Percentiles rank a stretch among this genome's conserved stretches.
phyloP scores from a whole-genome alignment of 331 rosid genomes.

The Arachis monticola region DNA sequence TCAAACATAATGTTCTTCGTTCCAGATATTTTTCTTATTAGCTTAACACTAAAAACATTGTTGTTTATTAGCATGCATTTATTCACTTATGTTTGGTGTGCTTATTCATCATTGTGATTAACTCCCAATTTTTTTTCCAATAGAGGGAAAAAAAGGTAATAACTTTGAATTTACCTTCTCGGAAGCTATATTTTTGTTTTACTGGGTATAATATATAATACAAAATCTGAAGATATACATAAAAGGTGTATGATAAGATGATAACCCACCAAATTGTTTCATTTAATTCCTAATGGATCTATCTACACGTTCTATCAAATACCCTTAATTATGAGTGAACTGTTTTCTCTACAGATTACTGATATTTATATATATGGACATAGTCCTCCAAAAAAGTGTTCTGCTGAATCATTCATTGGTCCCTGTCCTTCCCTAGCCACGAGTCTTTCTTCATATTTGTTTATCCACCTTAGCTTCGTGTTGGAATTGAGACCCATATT shows the following conservation, averaged over 20 bases:
- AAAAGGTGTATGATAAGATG: conserved; percentile 4
- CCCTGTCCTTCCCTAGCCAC: conserved; percentile 53
- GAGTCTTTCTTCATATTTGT: conserved; percentile 35
- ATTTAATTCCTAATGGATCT: conserved; percentile 28
- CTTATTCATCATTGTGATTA: conserved; percentile 16
- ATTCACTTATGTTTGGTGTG: conserved; percentile 4
- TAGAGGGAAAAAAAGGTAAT: not conserved
- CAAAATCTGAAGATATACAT: not conserved
- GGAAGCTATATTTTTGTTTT: conserved; percentile 1
- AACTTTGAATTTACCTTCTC: conserved; percentile 22
- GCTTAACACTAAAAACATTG: not conserved
- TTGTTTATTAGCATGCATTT: conserved; percentile 18
- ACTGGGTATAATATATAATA: conserved; percentile 11
- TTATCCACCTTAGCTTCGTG: not conserved
- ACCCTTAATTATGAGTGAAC: conserved; percentile 42
- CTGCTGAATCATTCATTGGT: conserved; percentile 50
- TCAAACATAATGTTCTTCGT: not conserved
- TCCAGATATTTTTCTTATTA: not conserved
- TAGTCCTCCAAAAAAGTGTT: conserved; percentile 51
- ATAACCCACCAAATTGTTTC: conserved; percentile 39
- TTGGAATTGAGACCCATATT: conserved; percentile 56
- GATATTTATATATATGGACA: conserved; percentile 37
- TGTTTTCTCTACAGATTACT: conserved; percentile 36
- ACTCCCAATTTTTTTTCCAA: not conserved
- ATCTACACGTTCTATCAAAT: conserved; percentile 28